phyloP scores from a whole-genome alignment of 192 early-diverging fungal genomes.

The Backusella luteola region DNA sequence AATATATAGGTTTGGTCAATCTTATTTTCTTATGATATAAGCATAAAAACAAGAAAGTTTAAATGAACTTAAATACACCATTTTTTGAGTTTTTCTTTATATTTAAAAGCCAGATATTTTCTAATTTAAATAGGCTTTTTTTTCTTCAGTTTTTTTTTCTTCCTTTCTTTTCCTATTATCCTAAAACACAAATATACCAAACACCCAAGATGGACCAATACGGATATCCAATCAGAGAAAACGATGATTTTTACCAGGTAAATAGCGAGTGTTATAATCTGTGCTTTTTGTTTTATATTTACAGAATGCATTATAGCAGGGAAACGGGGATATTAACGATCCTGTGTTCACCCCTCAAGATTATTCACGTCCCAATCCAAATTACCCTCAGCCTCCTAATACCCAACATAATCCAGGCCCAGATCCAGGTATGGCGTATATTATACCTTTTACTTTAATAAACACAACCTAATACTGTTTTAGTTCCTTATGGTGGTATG shows the following conservation, averaged over 20 bases:
- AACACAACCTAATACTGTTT: neutral
- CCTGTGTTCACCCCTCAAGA: neutral
- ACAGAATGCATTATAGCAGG: neutral
- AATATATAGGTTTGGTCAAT: neutral
- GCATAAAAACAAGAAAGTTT: neutral
- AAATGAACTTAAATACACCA: neutral
- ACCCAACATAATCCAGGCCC: conserved; percentile 23
- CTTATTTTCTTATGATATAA: neutral
- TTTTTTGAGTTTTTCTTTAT: neutral
- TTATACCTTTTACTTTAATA: neutral
- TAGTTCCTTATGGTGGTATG: conserved; percentile 7
- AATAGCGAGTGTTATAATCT: neutral
- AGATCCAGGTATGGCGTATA: neutral
- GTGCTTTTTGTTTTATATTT: neutral
- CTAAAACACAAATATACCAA: neutral
- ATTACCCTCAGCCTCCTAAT: conserved; percentile 25
- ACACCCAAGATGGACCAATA: neutral
- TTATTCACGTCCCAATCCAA: conserved; percentile 1
- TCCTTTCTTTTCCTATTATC: neutral
- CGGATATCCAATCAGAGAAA: neutral
- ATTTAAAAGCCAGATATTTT: neutral
- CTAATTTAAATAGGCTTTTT: neutral
- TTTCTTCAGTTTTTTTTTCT: neutral
- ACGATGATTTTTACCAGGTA: neutral
- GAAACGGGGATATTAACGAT: neutral